Conservation (phyloP, 495 filamentous ascomycete genomes). For the Viridothelium virens region DNA sequence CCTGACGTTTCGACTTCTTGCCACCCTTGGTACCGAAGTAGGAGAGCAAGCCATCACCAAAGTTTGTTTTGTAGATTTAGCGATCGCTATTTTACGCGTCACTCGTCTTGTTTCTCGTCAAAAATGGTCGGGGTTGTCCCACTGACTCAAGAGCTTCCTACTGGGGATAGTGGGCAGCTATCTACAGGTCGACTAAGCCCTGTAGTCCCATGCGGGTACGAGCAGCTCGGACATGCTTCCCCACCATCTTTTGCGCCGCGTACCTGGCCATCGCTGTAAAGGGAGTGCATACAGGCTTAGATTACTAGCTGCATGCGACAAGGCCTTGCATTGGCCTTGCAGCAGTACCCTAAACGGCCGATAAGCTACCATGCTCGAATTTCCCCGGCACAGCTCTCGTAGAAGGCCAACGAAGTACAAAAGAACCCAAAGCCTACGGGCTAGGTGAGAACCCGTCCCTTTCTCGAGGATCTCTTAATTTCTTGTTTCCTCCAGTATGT, state of each 20-base stretch:
- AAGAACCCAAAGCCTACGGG: neutral
- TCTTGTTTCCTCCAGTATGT: neutral
- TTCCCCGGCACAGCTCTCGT: neutral
- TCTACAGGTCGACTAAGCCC: neutral
- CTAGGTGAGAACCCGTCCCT: neutral
- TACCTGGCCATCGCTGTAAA: neutral
- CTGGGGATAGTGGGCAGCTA: slow-evolving; percentile 7
- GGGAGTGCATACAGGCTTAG: neutral
- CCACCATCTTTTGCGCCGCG: slow-evolving; percentile 1
- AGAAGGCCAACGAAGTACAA: neutral
- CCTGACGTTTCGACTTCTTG: neutral
- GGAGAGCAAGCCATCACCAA: neutral
- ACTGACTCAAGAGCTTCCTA: slow-evolving; percentile 4
- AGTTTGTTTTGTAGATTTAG: neutral
- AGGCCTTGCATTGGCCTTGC: slow-evolving; percentile 5
- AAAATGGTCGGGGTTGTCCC: neutral
- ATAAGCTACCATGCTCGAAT: slow-evolving; percentile 9
- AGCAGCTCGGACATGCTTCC: neutral
- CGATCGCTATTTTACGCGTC: neutral
- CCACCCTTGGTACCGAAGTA: neutral
- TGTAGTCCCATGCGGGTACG: neutral
- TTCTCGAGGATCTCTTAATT: slow-evolving; percentile 4
- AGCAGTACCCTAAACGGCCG: neutral
- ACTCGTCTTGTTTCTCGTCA: neutral
- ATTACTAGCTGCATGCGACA: neutral